Conservation (phyloP, 2,329 filamentous ascomycete genomes). For the Epichloe coenophiala region DNA sequence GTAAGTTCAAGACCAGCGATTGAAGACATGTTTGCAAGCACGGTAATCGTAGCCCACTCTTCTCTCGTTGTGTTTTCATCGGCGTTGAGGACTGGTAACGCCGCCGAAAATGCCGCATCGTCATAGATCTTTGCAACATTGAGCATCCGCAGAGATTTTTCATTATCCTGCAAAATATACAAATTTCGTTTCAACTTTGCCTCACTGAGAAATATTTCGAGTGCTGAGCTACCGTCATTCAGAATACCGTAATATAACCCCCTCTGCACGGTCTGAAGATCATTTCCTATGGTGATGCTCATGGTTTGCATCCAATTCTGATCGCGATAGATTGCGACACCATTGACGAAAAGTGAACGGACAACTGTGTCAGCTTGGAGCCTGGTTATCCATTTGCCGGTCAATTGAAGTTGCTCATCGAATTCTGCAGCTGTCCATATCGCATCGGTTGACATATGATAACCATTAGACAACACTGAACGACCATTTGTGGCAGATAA, state of each 20-base stretch:
- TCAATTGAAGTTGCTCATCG: slow-evolving; percentile 41
- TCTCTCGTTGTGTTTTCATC: slow-evolving; percentile 36
- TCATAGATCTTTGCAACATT: slow-evolving; percentile 59
- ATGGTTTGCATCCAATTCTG: slow-evolving; percentile 67
- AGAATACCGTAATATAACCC: slow-evolving; percentile 54
- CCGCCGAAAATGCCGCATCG: slow-evolving; percentile 40
- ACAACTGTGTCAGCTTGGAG: slow-evolving; percentile 49
- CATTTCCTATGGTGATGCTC: slow-evolving; percentile 56
- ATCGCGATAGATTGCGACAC: slow-evolving; percentile 54
- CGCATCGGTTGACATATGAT: slow-evolving; percentile 44
- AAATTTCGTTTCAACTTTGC: slow-evolving; percentile 60
- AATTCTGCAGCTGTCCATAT: slow-evolving; percentile 37
- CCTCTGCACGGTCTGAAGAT: slow-evolving; percentile 65
- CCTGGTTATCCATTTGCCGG: slow-evolving; percentile 55
- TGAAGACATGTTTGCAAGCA: slow-evolving; percentile 62
- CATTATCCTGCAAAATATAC: slow-evolving; percentile 65
- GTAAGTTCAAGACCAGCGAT: slow-evolving; percentile 53
- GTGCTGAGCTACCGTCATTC: slow-evolving; percentile 59
- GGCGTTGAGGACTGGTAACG: slow-evolving; percentile 47
- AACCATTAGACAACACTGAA: slow-evolving; percentile 39
- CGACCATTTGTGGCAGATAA: slow-evolving; percentile 44
- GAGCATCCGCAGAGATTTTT: slow-evolving; percentile 56
- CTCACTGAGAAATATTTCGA: slow-evolving; percentile 55
- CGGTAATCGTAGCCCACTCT: slow-evolving; percentile 56
- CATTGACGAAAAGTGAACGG: slow-evolving; percentile 67